Conservation (phyloP, 1,284 basidiomycete species). For the Fistulina hepatica region DNA sequence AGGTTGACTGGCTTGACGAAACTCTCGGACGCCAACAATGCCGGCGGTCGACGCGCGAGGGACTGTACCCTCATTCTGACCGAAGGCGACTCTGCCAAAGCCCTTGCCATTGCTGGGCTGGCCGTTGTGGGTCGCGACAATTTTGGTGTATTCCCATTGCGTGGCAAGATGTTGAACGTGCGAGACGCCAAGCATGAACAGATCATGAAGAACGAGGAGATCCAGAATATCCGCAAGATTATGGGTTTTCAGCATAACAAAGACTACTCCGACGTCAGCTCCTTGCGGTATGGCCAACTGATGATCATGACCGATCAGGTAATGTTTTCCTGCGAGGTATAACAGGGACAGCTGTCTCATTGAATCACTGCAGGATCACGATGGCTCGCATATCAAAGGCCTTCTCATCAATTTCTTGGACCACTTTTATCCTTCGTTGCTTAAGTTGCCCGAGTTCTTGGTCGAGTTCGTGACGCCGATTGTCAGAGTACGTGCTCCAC, state of each 20-base stretch:
- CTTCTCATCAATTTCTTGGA: constrained; percentile 98
- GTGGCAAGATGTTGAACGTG: constrained; percentile 96
- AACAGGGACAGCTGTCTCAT: constrained; percentile 3
- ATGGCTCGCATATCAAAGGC: constrained; percentile 99
- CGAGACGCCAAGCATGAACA: constrained; percentile 94
- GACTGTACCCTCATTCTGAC: constrained; percentile 95
- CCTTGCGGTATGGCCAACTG: constrained; percentile 85
- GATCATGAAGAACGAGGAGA: constrained; percentile 97
- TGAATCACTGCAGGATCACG: constrained; percentile 73
- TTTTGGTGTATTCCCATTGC: constrained; percentile 95
- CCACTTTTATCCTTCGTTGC: constrained; percentile 91
- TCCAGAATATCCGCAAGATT: constrained; percentile 97
- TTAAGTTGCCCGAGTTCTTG: constrained; percentile 80
- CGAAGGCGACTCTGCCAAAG: constrained; percentile 99
- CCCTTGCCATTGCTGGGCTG: constrained; percentile 90
- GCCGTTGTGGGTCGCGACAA: constrained; percentile 93
- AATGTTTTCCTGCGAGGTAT: constrained; percentile 7
- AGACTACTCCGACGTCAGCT: constrained; percentile 65
- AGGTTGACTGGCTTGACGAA: constrained; percentile 91
- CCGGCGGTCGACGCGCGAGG: constrained; percentile 73
- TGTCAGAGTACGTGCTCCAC: constrained; percentile 67
- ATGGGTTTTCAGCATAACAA: constrained; percentile 93
- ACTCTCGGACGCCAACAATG: constrained; percentile 96
- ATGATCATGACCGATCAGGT: constrained; percentile 99
- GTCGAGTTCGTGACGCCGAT: constrained; percentile 99